Base-by-base conservation (phyloP, 352 stramenopile species). In the Globisporangium cederbergense region DNA sequence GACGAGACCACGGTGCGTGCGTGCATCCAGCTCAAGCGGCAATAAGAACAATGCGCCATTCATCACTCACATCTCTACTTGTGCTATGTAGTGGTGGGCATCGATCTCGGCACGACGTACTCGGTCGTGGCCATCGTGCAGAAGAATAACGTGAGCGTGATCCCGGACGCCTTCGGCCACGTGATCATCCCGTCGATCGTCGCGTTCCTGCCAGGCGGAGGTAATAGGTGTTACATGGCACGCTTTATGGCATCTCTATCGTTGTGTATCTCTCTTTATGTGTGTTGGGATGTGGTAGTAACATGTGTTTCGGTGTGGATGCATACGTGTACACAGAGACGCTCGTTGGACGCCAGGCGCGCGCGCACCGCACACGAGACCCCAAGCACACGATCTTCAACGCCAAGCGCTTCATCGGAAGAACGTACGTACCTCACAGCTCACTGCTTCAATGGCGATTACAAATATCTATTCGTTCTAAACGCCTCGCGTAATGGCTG, bases 21-120 rank as follows among this genome's bases (percentile, higher is more conserved):
- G 28, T 47, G 11, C 2, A 47, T 4, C 18, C 13, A 14, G 9
- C 36, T 14, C 36, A 42, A 42, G 36, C 36, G 10, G 36, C 11
- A 11, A 42, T 42, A 16, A 32, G 16, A 30, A 2, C 8, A 16
- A 4, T 56, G 25, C 18, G 1, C 36, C 22, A 28, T 51, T 40
- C 16, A 11, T 30, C 50, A 57, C 32, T 42, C 4, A 25, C 16
- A 30, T 49, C 7, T 38, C 5, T 50, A 13, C 60, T 10, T 52
- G 8, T 54, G 14, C 46, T 11, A n/a, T n/a, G 42, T 32, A 85
- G 83, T 88, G 25, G 73, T 92, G 34, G 83, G 83, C 56, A 86
- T 92, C 43, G 83, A 92, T 56, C 71, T 90, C 14, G 83, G 83
- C 46, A 92, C 83, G 47, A 92, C 83, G 67, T 92, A 89, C 75